These are phyloP conservation scores for Potentilla sterilis DNA, from an alignment of 306 rosid genomes.

Conservation along the genomic window DNA sequence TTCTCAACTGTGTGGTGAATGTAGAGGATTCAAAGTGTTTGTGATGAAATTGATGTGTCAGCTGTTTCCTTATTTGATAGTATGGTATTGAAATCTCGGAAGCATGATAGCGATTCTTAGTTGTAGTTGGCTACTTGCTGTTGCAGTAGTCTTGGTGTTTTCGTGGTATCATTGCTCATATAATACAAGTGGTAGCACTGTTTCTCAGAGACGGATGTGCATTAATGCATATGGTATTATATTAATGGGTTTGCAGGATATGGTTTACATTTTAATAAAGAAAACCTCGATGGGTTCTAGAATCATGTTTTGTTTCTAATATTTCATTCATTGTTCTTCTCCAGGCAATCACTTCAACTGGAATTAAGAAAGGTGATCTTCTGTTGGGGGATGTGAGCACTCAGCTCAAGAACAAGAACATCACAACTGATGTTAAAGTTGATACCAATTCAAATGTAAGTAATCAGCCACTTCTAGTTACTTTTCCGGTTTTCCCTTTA, in stretches of 20 bases:
- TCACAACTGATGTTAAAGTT: constrained; percentile 87
- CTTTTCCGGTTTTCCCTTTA: background rate
- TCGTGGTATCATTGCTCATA: background rate
- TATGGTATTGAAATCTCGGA: background rate
- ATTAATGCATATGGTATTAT: background rate
- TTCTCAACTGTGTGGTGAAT: background rate
- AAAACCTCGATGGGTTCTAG: background rate
- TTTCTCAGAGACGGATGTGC: background rate
- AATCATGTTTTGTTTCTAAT: constrained; percentile 3
- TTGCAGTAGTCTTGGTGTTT: background rate
- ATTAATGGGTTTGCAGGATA: background rate
- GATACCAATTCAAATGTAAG: constrained; percentile 87
- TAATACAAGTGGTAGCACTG: background rate
- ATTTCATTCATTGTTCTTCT: constrained; percentile 6
- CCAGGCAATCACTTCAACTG: constrained; percentile 82
- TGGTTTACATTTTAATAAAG: background rate
- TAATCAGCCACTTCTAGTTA: constrained; percentile 1
- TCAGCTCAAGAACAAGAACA: constrained; percentile 85
- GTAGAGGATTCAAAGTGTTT: background rate
- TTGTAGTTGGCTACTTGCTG: background rate
- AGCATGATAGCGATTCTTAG: background rate
- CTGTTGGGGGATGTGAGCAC: constrained; percentile 73
- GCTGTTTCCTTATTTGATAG: background rate
- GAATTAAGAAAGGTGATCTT: constrained; percentile 71
- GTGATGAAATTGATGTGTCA: background rate